These are phyloP conservation scores for Gremmenia infestans DNA, from an alignment of 2,329 filamentous ascomycete species.

Conservation along the genomic window DNA sequence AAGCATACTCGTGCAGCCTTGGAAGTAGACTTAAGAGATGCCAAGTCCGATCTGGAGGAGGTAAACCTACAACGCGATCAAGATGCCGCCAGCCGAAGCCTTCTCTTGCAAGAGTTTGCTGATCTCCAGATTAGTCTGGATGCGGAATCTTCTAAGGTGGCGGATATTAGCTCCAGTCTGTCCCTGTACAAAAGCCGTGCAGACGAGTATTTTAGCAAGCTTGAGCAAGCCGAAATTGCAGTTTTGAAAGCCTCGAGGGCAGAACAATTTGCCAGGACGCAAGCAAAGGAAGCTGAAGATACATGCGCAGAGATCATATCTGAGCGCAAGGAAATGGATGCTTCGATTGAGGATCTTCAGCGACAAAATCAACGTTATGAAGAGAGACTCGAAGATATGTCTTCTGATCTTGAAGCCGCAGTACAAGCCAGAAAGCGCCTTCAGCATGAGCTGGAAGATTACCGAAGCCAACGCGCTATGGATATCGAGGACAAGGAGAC, in stretches of 20 bases:
- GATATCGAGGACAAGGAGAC: constrained; percentile 96
- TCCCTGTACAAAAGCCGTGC: constrained; percentile 86
- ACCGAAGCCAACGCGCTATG: constrained; percentile 88
- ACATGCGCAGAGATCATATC: constrained; percentile 86
- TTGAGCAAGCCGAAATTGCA: constrained; percentile 94
- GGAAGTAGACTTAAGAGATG: constrained; percentile 83
- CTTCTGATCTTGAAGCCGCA: constrained; percentile 80
- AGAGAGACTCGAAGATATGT: constrained; percentile 85
- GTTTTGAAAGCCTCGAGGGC: constrained; percentile 88
- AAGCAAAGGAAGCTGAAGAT: constrained; percentile 87
- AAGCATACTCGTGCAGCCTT: constrained; percentile 73
- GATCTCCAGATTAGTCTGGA: constrained; percentile 92
- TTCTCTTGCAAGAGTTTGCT: constrained; percentile 86
- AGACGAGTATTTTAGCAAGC: constrained; percentile 94
- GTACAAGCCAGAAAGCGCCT: constrained; percentile 88
- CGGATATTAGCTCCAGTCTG: constrained; percentile 79
- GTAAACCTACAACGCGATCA: constrained; percentile 75
- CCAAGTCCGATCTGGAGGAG: constrained; percentile 77
- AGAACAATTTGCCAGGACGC: constrained; percentile 88
- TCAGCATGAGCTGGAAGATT: constrained; percentile 96
- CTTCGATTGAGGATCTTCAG: constrained; percentile 81
- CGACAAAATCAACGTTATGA: constrained; percentile 85
- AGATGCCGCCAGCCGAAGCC: constrained; percentile 79
- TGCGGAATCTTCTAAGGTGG: constrained; percentile 77
- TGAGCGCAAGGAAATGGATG: constrained; percentile 86